Percentiles rank a stretch among this genome's conserved stretches.
Conservation (phyloP, 768 basidiomycete species). For the Podaxis rugospora region DNA sequence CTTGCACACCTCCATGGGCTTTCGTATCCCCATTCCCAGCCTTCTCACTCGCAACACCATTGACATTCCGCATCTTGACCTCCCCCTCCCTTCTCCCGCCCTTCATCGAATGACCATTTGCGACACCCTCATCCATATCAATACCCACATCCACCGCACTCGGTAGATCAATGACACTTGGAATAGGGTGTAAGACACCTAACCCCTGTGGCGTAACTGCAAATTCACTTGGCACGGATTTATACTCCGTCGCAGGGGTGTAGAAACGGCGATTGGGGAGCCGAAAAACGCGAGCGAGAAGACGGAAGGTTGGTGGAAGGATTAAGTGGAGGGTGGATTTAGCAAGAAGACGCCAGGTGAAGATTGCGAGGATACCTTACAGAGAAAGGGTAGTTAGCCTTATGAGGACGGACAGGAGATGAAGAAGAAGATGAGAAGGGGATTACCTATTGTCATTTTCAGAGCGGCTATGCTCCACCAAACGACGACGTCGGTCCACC, state of each 20-base stretch:
- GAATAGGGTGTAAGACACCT: conserved; percentile 64
- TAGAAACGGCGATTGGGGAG: conserved; percentile 88
- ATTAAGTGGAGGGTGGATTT: conserved; percentile 71
- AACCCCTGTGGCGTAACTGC: conserved; percentile 29
- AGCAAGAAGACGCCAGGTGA: conserved; percentile 83
- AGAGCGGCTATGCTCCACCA: conserved; percentile 44
- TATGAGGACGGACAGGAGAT: not conserved
- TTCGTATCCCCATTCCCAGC: conserved; percentile 11
- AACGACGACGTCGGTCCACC: conserved; percentile 32
- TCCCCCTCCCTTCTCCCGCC: conserved; percentile 34
- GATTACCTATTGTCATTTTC: conserved; percentile 43
- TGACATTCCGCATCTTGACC: conserved; percentile 54
- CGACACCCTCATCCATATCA: conserved; percentile 38
- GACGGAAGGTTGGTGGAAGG: conserved; percentile 83
- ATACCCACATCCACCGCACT: conserved; percentile 37
- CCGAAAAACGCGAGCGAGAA: conserved; percentile 57
- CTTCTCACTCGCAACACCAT: conserved; percentile 6
- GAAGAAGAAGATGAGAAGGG: not conserved
- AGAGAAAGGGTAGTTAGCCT: not conserved
- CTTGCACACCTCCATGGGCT: conserved; percentile 20
- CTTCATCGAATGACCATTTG: conserved; percentile 27
- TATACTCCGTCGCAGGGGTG: conserved; percentile 88
- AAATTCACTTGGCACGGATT: conserved; percentile 56
- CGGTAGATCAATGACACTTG: conserved; percentile 82
- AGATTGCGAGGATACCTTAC: conserved; percentile 71